Evolutionary conservation across 177 flowering plant genomes (phyloP).

Genomic region (Tripterygium wilfordii): DNA sequence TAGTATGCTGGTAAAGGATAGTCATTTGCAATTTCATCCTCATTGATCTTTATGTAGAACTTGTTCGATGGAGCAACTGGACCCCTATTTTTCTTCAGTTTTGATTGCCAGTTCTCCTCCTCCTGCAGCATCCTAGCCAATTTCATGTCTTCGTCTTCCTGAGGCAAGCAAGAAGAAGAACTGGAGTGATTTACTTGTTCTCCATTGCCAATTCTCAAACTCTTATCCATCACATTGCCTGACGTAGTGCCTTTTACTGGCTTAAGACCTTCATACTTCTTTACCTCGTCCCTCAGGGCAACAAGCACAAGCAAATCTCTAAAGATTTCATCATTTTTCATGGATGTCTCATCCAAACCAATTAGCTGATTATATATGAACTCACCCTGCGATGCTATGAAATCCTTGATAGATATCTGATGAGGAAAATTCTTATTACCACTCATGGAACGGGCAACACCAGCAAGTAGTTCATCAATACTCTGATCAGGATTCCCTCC

Average conservation of each 20-base stretch:
- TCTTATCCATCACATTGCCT: conserved; percentile 18
- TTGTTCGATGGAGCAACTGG: conserved; percentile 29
- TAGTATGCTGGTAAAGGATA: conserved; percentile 91
- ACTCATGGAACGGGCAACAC: conserved; percentile 63
- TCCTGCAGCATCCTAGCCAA: conserved; percentile 72
- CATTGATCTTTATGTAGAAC: conserved; percentile 79
- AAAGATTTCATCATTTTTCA: conserved; percentile 39
- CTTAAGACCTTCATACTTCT: conserved; percentile 18
- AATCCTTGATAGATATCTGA: conserved; percentile 49
- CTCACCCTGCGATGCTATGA: conserved; percentile 63
- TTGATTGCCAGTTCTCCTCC: conserved; percentile 69
- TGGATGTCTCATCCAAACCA: conserved; percentile 72
- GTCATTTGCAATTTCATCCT: conserved; percentile 92
- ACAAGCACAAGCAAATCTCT: conserved; percentile 53
- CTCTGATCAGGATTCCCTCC: conserved; percentile 61
- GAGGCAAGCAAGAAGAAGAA: conserved; percentile 13
- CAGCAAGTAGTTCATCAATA: conserved; percentile 82
- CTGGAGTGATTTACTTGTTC: conserved; percentile 10
- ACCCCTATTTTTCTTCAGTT: conserved; percentile 40
- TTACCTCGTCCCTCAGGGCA: conserved; percentile 58
- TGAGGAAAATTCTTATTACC: conserved; percentile 50
- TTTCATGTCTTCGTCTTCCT: conserved; percentile 66
- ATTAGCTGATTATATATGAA: conserved; percentile 71
- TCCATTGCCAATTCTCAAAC: conserved; percentile 23
- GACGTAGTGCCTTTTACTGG: conserved; percentile 13